phyloP scores from a whole-genome alignment of 495 filamentous ascomycete genomes.

The Podospora pseudoanserina region DNA sequence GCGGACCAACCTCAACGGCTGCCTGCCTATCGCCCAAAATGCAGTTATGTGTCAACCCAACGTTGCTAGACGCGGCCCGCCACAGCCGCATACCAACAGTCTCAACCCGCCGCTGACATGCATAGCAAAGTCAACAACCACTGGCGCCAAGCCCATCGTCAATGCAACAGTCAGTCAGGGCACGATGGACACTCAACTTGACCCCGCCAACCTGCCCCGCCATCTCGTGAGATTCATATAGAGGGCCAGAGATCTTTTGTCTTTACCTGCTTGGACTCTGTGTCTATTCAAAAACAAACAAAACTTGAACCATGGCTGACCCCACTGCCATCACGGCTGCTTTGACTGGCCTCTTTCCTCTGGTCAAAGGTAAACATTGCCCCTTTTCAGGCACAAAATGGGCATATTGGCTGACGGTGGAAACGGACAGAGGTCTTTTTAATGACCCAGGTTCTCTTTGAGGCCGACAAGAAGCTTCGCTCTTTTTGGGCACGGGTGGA shows the following conservation, averaged over 20 bases:
- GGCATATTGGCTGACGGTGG: not conserved
- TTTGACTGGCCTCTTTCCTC: slow-evolving; percentile 6
- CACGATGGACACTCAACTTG: slow-evolving; percentile 1
- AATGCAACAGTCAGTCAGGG: slow-evolving; percentile 4
- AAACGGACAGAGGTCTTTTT: slow-evolving; percentile 4
- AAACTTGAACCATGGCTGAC: slow-evolving; percentile 5
- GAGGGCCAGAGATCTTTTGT: not conserved
- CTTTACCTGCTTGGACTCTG: not conserved
- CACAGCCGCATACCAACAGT: not conserved
- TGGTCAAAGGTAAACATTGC: slow-evolving; percentile 7
- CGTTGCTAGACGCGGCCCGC: not conserved
- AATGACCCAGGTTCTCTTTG: slow-evolving; percentile 3
- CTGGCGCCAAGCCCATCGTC: slow-evolving; percentile 2
- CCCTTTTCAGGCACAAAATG: not conserved
- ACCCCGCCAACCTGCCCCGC: slow-evolving; percentile 1
- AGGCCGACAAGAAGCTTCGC: slow-evolving; percentile 1
- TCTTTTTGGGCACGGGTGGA: slow-evolving; percentile 7
- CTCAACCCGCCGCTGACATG: not conserved
- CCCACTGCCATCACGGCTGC: not conserved
- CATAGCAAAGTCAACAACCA: not conserved
- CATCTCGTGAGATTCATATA: not conserved
- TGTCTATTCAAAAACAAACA: not conserved
- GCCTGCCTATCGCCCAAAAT: not conserved
- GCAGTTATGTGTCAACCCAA: not conserved
- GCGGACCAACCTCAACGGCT: not conserved